These are phyloP conservation scores for Aspergillus quadricinctus DNA, from an alignment of 2,329 filamentous ascomycete genomes.

Conservation along the genomic window DNA sequence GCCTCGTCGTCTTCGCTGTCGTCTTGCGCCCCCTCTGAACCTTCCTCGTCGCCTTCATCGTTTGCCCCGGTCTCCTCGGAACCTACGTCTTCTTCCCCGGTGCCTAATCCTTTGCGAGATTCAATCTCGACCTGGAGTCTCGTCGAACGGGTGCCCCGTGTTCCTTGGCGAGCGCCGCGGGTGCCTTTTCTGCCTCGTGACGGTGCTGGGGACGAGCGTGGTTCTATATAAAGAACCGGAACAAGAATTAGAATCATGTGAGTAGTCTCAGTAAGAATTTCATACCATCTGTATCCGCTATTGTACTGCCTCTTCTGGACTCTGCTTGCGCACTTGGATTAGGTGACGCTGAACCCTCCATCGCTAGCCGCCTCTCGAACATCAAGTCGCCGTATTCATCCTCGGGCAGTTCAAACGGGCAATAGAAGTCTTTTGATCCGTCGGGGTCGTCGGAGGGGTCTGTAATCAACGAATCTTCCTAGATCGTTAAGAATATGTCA, in stretches of 20 bases:
- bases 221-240: constrained; percentile 27
- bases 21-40: constrained; percentile 32
- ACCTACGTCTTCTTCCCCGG: constrained; percentile 36
- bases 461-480: constrained; percentile 54
- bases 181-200: constrained; percentile 36
- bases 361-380: constrained; percentile 44
- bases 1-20: constrained; percentile 38
- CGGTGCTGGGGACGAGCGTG: constrained; percentile 41
- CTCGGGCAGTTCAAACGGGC: constrained; percentile 61
- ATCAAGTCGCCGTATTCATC: constrained; percentile 46
- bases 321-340: constrained; percentile 30
- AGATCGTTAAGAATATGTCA: constrained; percentile 15
- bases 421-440: constrained; percentile 52
- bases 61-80: constrained; percentile 35
- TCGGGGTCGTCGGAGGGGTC: constrained; percentile 54
- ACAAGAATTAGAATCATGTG: constrained; percentile 1
- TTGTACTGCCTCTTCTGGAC: constrained; percentile 42
- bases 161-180: constrained; percentile 30
- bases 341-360: constrained; percentile 41
- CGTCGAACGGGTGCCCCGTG: constrained; percentile 35
- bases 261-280: constrained; percentile 1
- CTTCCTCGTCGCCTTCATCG: constrained; percentile 38
- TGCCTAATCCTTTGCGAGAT: constrained; percentile 24
- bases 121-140: constrained; percentile 39
- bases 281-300: constrained; percentile 47